A percentile compares a stretch with the other conserved stretches of the same genome.
phyloP scores from a whole-genome alignment of 139 green algal genomes.

The Coelastrella sp. region DNA sequence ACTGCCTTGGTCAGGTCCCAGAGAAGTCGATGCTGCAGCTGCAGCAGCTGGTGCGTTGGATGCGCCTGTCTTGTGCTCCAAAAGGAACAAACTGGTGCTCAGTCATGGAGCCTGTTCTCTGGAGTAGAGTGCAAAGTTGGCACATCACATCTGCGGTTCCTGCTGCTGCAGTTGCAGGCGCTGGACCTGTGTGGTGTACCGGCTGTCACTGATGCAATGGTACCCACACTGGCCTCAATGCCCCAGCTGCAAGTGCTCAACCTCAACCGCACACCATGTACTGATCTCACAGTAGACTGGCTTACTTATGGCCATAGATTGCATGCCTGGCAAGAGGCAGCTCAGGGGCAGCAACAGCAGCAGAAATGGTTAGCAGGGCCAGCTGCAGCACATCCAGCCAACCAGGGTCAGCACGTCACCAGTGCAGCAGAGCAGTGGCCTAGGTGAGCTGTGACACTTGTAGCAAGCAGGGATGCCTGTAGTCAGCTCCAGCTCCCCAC shows the following conservation, averaged over 20 bases:
- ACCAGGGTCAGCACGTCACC: not conserved
- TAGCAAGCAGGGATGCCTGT: no score
- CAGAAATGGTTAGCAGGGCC: not conserved
- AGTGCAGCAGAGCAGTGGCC: constrained; percentile 7
- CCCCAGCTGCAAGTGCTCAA: constrained; percentile 47
- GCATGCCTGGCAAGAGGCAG: not conserved
- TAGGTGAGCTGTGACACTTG: not conserved
- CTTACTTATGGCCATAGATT: constrained; percentile 50
- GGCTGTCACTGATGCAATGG: constrained; percentile 29
- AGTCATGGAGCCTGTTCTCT: not conserved
- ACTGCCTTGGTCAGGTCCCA: no score
- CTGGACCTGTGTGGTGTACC: constrained; percentile 49
- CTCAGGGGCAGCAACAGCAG: not conserved
- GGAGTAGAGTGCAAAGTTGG: not conserved
- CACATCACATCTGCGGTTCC: not conserved
- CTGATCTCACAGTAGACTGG: constrained; percentile 41
- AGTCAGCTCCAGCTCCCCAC: no score
- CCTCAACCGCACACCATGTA: constrained; percentile 42
- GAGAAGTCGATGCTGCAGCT: no score
- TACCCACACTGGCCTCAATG: constrained; percentile 40
- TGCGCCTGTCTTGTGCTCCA: no score
- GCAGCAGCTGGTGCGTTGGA: no score
- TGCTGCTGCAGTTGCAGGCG: not conserved
- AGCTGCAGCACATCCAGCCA: not conserved
- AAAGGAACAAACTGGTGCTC: no score